Base-by-base conservation (phyloP, 495 filamentous ascomycete genomes). In the Coniosporium apollinis region DNA sequence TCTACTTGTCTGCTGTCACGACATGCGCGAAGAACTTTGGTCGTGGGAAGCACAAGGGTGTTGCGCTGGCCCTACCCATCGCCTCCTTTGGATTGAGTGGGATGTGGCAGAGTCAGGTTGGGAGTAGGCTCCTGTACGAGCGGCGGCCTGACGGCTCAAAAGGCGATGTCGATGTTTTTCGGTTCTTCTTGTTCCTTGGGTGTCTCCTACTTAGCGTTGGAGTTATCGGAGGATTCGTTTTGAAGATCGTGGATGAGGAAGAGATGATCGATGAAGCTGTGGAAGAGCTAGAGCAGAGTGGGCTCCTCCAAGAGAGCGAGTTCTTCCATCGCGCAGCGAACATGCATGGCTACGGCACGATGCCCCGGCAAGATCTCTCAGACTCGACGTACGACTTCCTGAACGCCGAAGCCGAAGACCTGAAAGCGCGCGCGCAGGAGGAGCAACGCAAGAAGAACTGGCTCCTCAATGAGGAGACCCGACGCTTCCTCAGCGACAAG, bases 1-100 rank as follows among this genome's bases (percentile, higher is more conserved):
- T 96, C 76, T 94, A 96, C 51, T 52, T 94, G 18, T 66, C 71
- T 22, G 79, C 81, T 0, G 78, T 97, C 19, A 84, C 89, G 16
- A 93, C 86, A 2, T 93, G 84, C 41, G 89, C 87, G 17, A 97
- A 97, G 70, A 96, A 94, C 56, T 94, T 96, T 54, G 82, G 87
- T 14, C 64, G 76, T 25, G 82, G 85, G 3, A 84, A 77, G 49
- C 72, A 91, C 46, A 79, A 84, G 51, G 87, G 89, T 0, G 54
- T 97, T 37, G 85, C 91, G 48, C 61, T 97, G 35, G 87, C 86
- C 16, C 56, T 82, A 34, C 89, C 89, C 5, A 94, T 97, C 60
- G 83, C 89, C 0, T 73, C 79, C 2, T 92, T 93, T 51, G 89
- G 89, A 8, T 57, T 97, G 31, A 92, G 86, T 46, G 80, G 82